These are phyloP conservation scores for Komagataella mondaviorum DNA, from an alignment of 805 yeast species.

Conservation along the genomic window DNA sequence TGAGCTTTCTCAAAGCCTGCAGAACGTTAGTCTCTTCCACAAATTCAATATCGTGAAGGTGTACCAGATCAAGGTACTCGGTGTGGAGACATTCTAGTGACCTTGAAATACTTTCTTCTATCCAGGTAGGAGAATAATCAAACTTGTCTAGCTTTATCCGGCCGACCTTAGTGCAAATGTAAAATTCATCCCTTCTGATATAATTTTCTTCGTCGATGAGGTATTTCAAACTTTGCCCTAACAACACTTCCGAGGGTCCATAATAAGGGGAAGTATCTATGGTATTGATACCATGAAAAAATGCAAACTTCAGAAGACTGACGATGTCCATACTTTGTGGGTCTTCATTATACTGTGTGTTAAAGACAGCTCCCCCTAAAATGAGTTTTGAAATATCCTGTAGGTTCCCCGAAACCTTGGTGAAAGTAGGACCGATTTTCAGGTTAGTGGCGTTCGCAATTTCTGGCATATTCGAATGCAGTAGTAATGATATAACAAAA, in stretches of 20 bases:
- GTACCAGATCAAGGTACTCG: conserved; percentile 63
- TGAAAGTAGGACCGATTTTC: background rate
- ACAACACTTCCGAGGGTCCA: conserved; percentile 69
- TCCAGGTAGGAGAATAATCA: conserved; percentile 53
- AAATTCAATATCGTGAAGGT: conserved; percentile 85
- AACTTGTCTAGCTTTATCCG: conserved; percentile 55
- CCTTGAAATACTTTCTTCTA: conserved; percentile 49
- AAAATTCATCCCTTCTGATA: conserved; percentile 47
- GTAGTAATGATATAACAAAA: no score
- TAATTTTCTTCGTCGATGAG: conserved; percentile 18
- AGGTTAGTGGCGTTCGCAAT: background rate
- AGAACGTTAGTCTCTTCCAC: conserved; percentile 37
- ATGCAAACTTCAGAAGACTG: conserved; percentile 45
- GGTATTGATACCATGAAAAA: conserved; percentile 57
- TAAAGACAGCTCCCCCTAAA: conserved; percentile 84
- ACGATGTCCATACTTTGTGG: conserved; percentile 47
- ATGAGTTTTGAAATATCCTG: conserved; percentile 40
- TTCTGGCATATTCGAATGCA: background rate
- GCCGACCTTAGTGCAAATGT: conserved; percentile 79
- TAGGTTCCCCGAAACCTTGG: conserved; percentile 9
- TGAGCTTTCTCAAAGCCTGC: conserved; percentile 52
- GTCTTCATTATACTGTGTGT: conserved; percentile 61
- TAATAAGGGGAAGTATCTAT: conserved; percentile 90
- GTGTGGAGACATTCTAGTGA: conserved; percentile 59
- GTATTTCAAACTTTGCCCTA: conserved; percentile 51